Evolutionary conservation across 352 stramenopile genomes (phyloP).

Genomic region (Saprolegnia parasitica): DNA sequence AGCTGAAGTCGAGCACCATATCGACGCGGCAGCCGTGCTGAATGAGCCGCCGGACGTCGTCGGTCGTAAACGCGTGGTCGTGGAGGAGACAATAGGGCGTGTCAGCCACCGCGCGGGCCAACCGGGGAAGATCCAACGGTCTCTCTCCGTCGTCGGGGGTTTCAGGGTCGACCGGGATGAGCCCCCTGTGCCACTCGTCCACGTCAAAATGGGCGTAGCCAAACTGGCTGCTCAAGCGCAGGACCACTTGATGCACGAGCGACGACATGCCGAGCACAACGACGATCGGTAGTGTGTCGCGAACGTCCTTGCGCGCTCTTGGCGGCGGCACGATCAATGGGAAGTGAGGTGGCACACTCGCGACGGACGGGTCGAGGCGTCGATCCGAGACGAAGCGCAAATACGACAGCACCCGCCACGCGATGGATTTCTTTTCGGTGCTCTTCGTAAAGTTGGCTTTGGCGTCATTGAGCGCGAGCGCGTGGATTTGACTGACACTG

Average conservation of each 20-base stretch:
- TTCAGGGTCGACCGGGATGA: background rate
- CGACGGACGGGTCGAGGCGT: background rate
- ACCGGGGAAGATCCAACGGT: background rate
- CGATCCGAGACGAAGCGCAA: background rate
- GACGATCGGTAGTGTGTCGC: constrained; percentile 2
- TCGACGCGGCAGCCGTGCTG: background rate
- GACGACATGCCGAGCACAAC: background rate
- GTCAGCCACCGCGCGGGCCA: background rate
- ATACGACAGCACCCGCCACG: constrained; percentile 16
- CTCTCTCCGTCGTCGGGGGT: background rate
- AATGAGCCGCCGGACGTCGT: constrained; percentile 12
- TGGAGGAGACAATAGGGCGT: background rate
- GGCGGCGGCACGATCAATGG: background rate
- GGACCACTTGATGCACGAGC: background rate
- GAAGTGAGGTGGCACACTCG: background rate
- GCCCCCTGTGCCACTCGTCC: constrained; percentile 3
- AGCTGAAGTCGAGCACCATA: constrained; percentile 18
- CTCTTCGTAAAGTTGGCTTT: constrained; percentile 25
- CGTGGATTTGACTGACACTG: constrained; percentile 11
- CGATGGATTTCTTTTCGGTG: constrained; percentile 6
- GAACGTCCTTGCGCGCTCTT: background rate
- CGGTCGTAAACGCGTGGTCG: background rate
- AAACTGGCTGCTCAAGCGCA: constrained; percentile 16
- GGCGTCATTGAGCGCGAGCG: constrained; percentile 13
- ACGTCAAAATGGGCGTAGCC: constrained; percentile 19